Percentiles rank a stretch among this genome's conserved stretches.
phyloP scores from a whole-genome alignment of 495 filamentous ascomycete species.

The Penicillium lagena region DNA sequence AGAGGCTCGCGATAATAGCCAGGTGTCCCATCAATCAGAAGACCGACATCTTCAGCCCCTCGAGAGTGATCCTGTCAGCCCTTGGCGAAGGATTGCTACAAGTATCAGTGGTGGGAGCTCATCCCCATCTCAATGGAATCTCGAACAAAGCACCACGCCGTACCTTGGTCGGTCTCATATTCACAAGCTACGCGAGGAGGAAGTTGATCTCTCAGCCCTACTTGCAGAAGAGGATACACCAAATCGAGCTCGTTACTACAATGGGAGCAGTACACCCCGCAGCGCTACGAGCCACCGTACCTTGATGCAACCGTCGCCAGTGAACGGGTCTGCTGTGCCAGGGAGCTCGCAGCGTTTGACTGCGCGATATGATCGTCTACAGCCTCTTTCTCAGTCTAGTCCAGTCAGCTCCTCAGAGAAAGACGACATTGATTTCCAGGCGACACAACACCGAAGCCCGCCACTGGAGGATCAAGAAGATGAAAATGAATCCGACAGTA shows the following conservation, averaged over 20 bases:
- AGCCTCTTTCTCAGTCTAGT: conserved; percentile 22
- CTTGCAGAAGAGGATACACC: conserved; percentile 32
- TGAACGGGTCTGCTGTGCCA: conserved; percentile 8
- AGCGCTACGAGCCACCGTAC: conserved; percentile 14
- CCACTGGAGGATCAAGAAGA: conserved; percentile 3
- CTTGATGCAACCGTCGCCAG: conserved; percentile 7
- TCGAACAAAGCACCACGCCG: conserved; percentile 20
- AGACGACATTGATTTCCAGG: conserved; percentile 10
- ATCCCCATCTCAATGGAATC: conserved; percentile 27
- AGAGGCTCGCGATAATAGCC: conserved; percentile 32
- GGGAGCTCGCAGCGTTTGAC: conserved; percentile 6
- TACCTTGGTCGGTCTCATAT: conserved; percentile 30
- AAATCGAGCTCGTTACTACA: conserved; percentile 35
- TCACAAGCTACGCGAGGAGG: conserved; percentile 29
- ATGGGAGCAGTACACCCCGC: conserved; percentile 31
- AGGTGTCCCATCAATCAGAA: conserved; percentile 17
- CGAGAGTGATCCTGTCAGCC: conserved; percentile 1
- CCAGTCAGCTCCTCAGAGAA: conserved; percentile 19
- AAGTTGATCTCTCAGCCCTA: conserved; percentile 32
- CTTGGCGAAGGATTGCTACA: conserved; percentile 7
- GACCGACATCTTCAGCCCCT: conserved; percentile 3
- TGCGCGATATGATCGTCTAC: conserved; percentile 14
- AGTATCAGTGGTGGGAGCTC: conserved; percentile 8
- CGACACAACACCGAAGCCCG: conserved; percentile 3
- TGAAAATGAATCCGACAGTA: conserved; percentile 9